Percentiles rank a stretch among this genome's conserved stretches.
Evolutionary conservation across 1,139 yeast species (phyloP).

Genomic region (Sugiyamaella pinicola): DNA sequence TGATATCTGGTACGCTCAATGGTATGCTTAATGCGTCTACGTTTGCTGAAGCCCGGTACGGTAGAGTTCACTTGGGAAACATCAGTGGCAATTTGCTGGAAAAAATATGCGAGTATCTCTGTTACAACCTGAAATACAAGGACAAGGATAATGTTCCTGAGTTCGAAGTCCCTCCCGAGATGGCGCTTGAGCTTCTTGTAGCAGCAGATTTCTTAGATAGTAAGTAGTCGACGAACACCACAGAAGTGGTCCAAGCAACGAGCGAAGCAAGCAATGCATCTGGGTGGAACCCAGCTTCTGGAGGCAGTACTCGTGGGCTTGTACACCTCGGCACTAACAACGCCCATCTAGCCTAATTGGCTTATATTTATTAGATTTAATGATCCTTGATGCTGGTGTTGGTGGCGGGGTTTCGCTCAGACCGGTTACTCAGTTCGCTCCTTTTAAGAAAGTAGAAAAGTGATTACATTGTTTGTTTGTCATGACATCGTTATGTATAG

Average conservation of each 20-base stretch:
- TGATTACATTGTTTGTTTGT: background rate
- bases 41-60: constrained; percentile 58
- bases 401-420: too few species aligned
- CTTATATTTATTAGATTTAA: too few species aligned
- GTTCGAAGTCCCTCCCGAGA: constrained; percentile 88
- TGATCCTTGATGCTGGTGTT: too few species aligned
- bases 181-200: constrained; percentile 86
- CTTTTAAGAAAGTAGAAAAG: background rate
- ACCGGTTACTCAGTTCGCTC: too few species aligned
- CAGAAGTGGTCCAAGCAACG: too few species aligned
- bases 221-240: constrained; percentile 10
- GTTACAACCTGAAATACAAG: constrained; percentile 71
- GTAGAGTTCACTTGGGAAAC: constrained; percentile 52
- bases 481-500: constrained; percentile 12
- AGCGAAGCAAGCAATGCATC: background rate
- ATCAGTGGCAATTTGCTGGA: constrained; percentile 75
- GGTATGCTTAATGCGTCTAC: constrained; percentile 57
- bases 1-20: constrained; percentile 76
- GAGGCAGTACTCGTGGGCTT: too few species aligned
- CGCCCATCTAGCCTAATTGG: background rate
- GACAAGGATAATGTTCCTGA: constrained; percentile 72
- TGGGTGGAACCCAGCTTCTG: background rate
- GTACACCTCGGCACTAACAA: background rate
- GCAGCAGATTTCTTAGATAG: constrained; percentile 87
- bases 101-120: constrained; percentile 82